These are phyloP conservation scores for Euphrasia confusa DNA, from an alignment of 257 asterid genomes.

Conservation along the genomic window DNA sequence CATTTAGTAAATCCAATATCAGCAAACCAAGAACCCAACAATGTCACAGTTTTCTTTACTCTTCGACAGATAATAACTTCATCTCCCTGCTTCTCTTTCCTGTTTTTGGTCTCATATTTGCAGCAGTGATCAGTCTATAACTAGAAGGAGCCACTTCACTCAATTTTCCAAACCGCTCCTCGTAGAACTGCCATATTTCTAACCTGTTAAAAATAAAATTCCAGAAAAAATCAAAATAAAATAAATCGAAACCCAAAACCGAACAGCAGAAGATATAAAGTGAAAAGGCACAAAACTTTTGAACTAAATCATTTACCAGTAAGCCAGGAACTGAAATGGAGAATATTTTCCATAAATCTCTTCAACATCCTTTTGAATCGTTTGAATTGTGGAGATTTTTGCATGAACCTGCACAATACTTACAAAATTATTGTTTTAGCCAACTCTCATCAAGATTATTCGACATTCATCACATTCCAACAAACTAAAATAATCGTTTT, in stretches of 20 bases:
- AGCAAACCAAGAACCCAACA: neutral
- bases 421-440: too few relatives aligned
- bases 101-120: conserved; percentile 53
- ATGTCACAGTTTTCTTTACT: neutral
- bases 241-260: neutral
- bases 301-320: conserved; percentile 46
- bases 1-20: neutral
- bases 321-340: conserved; percentile 82
- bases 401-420: conserved; percentile 54
- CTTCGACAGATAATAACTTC: conserved; percentile 28
- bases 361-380: conserved; percentile 59
- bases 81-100: conserved; percentile 36
- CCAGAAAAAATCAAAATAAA: neutral
- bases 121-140: conserved; percentile 73
- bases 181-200: conserved; percentile 75
- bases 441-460: too few relatives aligned
- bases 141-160: conserved; percentile 51
- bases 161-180: conserved; percentile 66
- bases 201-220: conserved; percentile 39
- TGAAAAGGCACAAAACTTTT: neutral
- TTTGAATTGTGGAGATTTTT: conserved; percentile 31
- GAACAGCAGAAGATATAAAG: conserved; percentile 9
- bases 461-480: too few relatives aligned
- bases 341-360: conserved; percentile 57
- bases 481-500: too few relatives aligned